Conservation (phyloP, 306 rosid genomes). For the Lagenaria siceraria region DNA sequence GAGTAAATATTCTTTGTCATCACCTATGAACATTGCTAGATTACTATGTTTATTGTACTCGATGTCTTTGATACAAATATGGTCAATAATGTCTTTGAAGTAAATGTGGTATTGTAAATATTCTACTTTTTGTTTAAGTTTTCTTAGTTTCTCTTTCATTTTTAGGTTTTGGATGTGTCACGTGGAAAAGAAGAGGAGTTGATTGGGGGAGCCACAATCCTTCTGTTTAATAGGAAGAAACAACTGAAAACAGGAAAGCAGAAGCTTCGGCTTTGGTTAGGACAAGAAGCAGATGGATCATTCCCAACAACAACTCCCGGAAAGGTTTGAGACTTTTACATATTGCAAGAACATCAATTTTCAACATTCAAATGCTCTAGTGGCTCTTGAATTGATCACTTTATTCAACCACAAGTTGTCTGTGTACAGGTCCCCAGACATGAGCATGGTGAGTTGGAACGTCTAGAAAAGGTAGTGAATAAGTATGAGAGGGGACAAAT, state of each 20-base stretch:
- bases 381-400: conserved; percentile 8
- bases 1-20: not conserved
- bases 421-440: conserved; percentile 69
- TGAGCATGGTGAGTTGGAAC: conserved; percentile 89
- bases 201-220: conserved; percentile 93
- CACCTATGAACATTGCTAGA: not conserved
- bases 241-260: conserved; percentile 97
- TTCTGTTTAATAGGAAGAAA: conserved; percentile 74
- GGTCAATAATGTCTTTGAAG: not conserved
- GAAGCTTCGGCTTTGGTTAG: conserved; percentile 88
- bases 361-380: not conserved
- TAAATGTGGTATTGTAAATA: not conserved
- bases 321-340: conserved; percentile 41
- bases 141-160: not conserved
- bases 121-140: not conserved
- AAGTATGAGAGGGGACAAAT: conserved; percentile 94
- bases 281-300: conserved; percentile 85
- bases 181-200: conserved; percentile 69
- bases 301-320: conserved; percentile 83
- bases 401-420: not conserved
- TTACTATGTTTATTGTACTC: not conserved
- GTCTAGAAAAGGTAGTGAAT: conserved; percentile 81
- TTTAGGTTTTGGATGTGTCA: conserved; percentile 96
- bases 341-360: not conserved
- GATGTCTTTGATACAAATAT: not conserved